These are phyloP conservation scores for Ustilago sp. DNA, from an alignment of 1,284 basidiomycete genomes.

Conservation along the genomic window DNA sequence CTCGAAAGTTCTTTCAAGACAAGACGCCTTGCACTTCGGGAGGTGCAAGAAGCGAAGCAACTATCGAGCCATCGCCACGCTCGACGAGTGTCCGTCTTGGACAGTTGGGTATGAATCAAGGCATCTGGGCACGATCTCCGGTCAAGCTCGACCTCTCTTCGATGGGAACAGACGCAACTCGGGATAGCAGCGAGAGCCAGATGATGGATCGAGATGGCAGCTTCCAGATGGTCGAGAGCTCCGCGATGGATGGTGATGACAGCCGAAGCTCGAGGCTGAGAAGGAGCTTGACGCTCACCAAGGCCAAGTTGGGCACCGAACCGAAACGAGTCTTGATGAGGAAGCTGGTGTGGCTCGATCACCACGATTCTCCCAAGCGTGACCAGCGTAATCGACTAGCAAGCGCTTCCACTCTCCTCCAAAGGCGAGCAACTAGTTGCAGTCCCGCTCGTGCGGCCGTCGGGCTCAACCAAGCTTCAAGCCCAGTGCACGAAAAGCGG, in stretches of 20 bases:
- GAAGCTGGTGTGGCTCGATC: conserved; percentile 22
- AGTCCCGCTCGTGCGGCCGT: not conserved
- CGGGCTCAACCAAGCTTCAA: not conserved
- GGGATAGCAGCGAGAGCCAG: not conserved
- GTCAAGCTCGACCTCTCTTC: conserved; percentile 16
- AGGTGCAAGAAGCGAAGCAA: not conserved
- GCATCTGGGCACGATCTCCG: conserved; percentile 34
- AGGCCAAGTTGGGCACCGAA: conserved; percentile 2
- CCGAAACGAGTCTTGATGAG: conserved; percentile 13
- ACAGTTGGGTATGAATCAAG: conserved; percentile 36
- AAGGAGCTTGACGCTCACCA: conserved; percentile 21
- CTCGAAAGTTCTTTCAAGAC: conserved; percentile 2
- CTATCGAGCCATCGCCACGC: conserved; percentile 10
- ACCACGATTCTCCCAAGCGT: conserved; percentile 29
- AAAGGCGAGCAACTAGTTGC: not conserved
- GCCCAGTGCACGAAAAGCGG: conserved; percentile 12
- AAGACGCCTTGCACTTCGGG: not conserved
- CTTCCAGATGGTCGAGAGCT: not conserved
- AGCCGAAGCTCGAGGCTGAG: not conserved
- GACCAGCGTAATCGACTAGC: conserved; percentile 25
- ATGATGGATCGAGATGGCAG: conserved; percentile 4
- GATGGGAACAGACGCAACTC: not conserved
- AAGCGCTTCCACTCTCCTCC: not conserved
- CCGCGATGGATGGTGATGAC: not conserved
- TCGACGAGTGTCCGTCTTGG: conserved; percentile 14